Evolutionary conservation across 257 asterid species (phyloP), one percentile per base, ranked within the genome.

Genomic region (Anisodus acutangulus): DNA sequence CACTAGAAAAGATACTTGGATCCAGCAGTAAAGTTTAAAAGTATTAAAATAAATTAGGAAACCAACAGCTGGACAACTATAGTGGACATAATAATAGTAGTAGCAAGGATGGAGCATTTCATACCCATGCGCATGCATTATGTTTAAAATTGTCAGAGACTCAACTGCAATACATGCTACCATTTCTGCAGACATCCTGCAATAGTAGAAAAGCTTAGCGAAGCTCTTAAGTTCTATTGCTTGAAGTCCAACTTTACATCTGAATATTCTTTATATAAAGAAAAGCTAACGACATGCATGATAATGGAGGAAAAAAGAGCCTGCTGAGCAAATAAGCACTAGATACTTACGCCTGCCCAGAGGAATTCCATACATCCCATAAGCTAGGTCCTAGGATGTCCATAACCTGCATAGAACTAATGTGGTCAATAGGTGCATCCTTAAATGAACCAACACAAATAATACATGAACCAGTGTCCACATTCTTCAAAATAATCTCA

Each of bases 371-470:
- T 19, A 80, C 87, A 60, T 90, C 92, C 92, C 92, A 90, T 84
- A 90, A 85, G 89, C 92, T 90, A 26, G 92, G 92, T 2, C 92
- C 92, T 78, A 90, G 78, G 83, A 90, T 87, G 88, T 90, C 92
- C 92, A 90, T 90, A 86, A 90, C 92, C 92, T 90, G 68, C 87
- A 87, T 55, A 90, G 22, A 60, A 39, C 10, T 62, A 59, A 22
- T 26, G 66, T 51, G 51, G 55, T 71, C 72, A 58, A 71, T 53
- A 58, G 47, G 62, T 59, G 51, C 59, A 57, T 11, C 47, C 49
- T 60, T 17, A 55, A 35, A 59, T 22, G 35, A 71, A 49, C 53
- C 72, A 70, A 67, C 49, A 37, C 43, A 83, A 57, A 83, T 8
- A 71, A 71, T 51, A 54, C 81, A 76, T 51, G 60, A 49, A 76